Evolutionary conservation across 2,329 filamentous ascomycete species (phyloP), one percentile per base, ranked within the genome.

Genomic region (Pseudocercospora crystallina): DNA sequence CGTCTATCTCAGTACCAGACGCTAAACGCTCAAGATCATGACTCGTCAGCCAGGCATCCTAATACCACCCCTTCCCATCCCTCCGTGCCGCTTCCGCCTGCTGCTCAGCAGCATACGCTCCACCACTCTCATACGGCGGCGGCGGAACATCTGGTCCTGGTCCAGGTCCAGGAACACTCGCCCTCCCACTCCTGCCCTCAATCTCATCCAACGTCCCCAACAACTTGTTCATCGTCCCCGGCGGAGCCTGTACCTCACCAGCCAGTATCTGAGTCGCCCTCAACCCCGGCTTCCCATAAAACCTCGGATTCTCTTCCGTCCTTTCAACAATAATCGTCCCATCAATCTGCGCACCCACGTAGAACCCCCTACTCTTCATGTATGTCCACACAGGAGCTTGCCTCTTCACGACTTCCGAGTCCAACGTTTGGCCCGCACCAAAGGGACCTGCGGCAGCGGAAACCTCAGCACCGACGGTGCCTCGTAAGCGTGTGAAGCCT

Each of bases 141-240:
- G 20, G 20, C 20, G 20, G 20, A 26, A 26, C 20, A 26, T 26
- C 20, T 26, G 7, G 20, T 26, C 20, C 20, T 26, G 20, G 20
- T 26, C 20, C 20, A 4, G 20, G 20, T 26, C 20, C 20, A 26
- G 20, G 20, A 26, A 26, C 20, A 26, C 20, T 26, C 20, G 20
- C 3, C 20, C 20, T 26, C 20, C 20, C 20, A 7, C 20, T 26
- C 20, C 20, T 26, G 3, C 90, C 90, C 71, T 96, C 89, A 1
- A 90, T 90, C 33, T 89, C 84, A 71, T 88, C 92, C 67, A 96
- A 80, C 5, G 92, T 90, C 68, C 94, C 87, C 68, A 86, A 83
- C 8, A 95, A 73, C 1, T 83, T 75, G 43, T 75, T 75, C 47
- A 80, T 75, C 46, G 80, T 76, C 9, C 69, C 69, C 0, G 80